A percentile compares a stretch with the other conserved stretches of the same genome.
Conservation (phyloP, 1,284 basidiomycete species). For the Filobasidium uniguttulatum region DNA sequence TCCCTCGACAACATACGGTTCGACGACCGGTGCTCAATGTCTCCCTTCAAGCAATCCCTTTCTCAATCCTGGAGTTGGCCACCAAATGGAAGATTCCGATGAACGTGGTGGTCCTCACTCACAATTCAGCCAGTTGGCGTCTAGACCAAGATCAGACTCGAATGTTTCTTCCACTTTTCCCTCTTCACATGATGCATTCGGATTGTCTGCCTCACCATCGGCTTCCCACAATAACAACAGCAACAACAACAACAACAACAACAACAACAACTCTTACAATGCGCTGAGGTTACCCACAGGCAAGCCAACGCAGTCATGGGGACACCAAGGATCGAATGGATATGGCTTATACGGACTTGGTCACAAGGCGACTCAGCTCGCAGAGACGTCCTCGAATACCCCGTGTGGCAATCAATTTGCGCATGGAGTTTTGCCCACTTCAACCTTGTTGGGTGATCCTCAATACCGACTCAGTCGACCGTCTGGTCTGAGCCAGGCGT, state of each 20-base stretch:
- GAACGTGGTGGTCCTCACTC: no score
- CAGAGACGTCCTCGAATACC: background rate
- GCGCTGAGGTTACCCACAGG: no score
- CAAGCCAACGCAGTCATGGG: background rate
- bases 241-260: background rate
- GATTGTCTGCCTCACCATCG: background rate
- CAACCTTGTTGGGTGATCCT: background rate
- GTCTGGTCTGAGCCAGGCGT: background rate
- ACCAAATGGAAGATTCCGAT: no score
- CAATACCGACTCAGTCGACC: background rate
- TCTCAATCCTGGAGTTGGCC: no score
- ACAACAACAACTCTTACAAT: no score
- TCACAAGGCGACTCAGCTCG: background rate
- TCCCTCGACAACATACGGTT: no score
- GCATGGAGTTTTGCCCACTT: background rate
- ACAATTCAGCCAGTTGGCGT: no score
- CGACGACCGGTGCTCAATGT: no score
- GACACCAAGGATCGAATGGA: background rate
- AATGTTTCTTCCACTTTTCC: background rate
- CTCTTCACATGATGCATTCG: background rate
- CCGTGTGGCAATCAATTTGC: slow-evolving; percentile 1
- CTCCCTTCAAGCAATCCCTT: no score
- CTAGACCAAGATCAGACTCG: no score
- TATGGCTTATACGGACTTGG: background rate
- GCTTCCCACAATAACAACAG: background rate